Conservation (phyloP, 2,329 filamentous ascomycete species). For the Fonsecaea multimorphosa region DNA sequence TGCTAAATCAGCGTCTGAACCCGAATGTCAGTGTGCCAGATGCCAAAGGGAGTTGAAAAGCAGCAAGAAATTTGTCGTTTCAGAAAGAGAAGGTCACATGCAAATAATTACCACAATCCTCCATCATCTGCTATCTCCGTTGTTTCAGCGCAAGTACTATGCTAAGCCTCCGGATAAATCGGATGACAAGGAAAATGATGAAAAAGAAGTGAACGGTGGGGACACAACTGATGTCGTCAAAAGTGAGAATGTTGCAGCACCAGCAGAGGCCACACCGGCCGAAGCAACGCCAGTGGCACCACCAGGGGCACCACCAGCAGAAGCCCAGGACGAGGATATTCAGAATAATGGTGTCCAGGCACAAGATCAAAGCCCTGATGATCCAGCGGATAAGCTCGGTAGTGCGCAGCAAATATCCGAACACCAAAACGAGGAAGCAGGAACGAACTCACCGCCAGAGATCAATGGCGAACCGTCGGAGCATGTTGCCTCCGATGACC, state of each 20-base stretch:
- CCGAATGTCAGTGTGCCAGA: background rate
- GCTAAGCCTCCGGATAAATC: background rate
- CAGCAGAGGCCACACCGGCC: background rate
- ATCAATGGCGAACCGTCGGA: background rate
- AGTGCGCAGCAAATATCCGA: background rate
- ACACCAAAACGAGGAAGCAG: background rate
- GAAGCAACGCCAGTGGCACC: background rate
- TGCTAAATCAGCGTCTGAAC: background rate
- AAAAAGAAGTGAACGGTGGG: background rate
- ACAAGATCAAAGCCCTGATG: background rate
- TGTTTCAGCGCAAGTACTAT: background rate
- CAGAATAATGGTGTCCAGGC: background rate
- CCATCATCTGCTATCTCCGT: conserved; percentile 1
- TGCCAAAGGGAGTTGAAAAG: background rate
- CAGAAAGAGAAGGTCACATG: background rate
- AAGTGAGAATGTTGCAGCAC: background rate
- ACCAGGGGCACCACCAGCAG: background rate
- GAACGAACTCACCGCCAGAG: background rate
- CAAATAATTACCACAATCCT: background rate
- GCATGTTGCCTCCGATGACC: background rate
- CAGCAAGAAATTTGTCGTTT: background rate
- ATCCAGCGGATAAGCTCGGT: background rate
- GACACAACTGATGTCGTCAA: background rate
- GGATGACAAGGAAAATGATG: background rate
- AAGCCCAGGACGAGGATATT: background rate